Percentiles rank a stretch among this genome's conserved stretches.
Evolutionary conservation across 495 filamentous ascomycete genomes (phyloP).

Genomic region (Aspergillus cavernicola): DNA sequence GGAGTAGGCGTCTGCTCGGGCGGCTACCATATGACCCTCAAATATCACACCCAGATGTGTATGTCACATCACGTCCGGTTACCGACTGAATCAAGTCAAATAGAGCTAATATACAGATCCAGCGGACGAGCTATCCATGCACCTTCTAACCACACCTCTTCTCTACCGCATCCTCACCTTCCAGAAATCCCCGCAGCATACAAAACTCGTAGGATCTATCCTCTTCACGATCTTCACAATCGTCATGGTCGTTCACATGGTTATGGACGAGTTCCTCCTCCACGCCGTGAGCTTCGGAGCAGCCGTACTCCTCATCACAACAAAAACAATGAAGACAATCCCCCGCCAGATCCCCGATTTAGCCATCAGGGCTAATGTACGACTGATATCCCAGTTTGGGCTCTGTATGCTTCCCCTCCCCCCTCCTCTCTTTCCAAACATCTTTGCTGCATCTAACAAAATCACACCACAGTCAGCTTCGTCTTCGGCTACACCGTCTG

Average conservation of each 20-base stretch:
- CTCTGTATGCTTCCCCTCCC: slow-evolving; percentile 17
- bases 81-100: no score
- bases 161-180: slow-evolving; percentile 29
- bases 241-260: slow-evolving; percentile 32
- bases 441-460: neutral
- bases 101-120: no score
- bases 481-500: slow-evolving; percentile 27
- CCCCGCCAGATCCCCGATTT: slow-evolving; percentile 17
- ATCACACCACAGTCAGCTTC: slow-evolving; percentile 22
- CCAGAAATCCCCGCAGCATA: slow-evolving; percentile 16
- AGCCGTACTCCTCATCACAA: slow-evolving; percentile 24
- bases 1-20: slow-evolving; percentile 31
- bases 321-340: slow-evolving; percentile 21
- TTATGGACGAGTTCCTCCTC: slow-evolving; percentile 31
- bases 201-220: slow-evolving; percentile 15
- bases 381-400: slow-evolving; percentile 20
- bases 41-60: slow-evolving; percentile 38
- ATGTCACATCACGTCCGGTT: no score
- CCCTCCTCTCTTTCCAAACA: neutral
- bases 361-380: slow-evolving; percentile 13
- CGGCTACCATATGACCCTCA: slow-evolving; percentile 32
- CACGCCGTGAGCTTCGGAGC: slow-evolving; percentile 25
- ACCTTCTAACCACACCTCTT: slow-evolving; percentile 32
- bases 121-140: slow-evolving; percentile 37
- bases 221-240: slow-evolving; percentile 20